Evolutionary conservation across 2,329 filamentous ascomycete species (phyloP), one percentile per base, ranked within the genome.

Genomic region (Clonostachys byssicola): DNA sequence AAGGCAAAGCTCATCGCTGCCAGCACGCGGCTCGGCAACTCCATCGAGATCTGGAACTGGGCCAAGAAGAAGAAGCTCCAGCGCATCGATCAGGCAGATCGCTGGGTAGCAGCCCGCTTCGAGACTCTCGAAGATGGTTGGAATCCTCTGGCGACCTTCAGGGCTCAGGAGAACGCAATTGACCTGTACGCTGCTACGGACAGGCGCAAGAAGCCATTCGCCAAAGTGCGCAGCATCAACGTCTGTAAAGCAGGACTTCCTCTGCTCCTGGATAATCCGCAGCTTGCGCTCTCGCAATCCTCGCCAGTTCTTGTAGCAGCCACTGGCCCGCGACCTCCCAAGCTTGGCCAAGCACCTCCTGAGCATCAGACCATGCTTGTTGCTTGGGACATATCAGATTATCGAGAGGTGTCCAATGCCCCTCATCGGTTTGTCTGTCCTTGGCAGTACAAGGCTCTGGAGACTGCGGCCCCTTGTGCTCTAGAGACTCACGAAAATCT

Each of bases 21-120:
- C 39, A 59, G 67, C 16, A 59, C 65, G 2, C 61, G 60, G 6
- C 71, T 71, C 46, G 68, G 68, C 34, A 60, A 66, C 45, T 55
- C 61, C 3, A 54, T 71, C 34, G 66, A 70, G 45, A 61, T 71
- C 40, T 69, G 64, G 60, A 63, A 70, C 49, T 71, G 67, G 67
- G 55, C 58, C 4, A 60, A 55, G 47, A 68, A 60, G 51, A 70
- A 69, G 54, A 62, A 60, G 17, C 52, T 71, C 2, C 68, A 71
- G 49, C 56, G 60, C 13, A 60, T 71, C 42, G 60, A 60, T 40
- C 54, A 63, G 23, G 64, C 64, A 7, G 64, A 70, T 48, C 60
- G 68, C 6, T 71, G 67, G 67, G 59, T 66, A 3, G 60, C 62
- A 2, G 61, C 62, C 1, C 60, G 63, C 8, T 61, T 62, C 45